These are phyloP conservation scores for Hygrocybe punicea DNA, from an alignment of 768 basidiomycete species.

Conservation along the genomic window DNA sequence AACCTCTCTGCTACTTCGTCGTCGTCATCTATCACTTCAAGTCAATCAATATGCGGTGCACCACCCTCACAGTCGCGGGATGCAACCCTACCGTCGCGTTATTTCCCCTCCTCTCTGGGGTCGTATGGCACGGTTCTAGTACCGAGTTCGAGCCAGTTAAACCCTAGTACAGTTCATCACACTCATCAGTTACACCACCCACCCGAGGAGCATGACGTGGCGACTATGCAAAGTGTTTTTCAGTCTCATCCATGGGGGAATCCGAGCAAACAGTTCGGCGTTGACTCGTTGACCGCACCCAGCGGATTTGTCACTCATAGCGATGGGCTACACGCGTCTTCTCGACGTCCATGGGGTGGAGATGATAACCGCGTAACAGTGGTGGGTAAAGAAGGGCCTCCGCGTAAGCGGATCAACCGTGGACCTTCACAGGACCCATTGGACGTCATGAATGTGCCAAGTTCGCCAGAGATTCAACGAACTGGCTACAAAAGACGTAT, in stretches of 20 bases:
- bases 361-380: conserved; percentile 38
- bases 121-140: conserved; percentile 61
- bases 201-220: conserved; percentile 41
- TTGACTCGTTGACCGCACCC: conserved; percentile 57
- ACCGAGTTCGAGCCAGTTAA: conserved; percentile 69
- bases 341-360: conserved; percentile 44
- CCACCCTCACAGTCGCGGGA: conserved; percentile 73
- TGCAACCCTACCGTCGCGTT: conserved; percentile 64
- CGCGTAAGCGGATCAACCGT: conserved; percentile 66
- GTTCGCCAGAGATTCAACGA: conserved; percentile 58
- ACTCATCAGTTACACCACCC: conserved; percentile 41
- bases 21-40: conserved; percentile 19
- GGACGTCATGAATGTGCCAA: conserved; percentile 45
- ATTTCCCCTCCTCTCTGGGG: conserved; percentile 48
- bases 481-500: conserved; percentile 49
- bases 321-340: conserved; percentile 48
- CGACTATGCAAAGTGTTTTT: conserved; percentile 38
- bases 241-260: conserved; percentile 39
- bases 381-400: conserved; percentile 58
- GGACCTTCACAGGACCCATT: conserved; percentile 42
- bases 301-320: conserved; percentile 53
- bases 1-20: conserved; percentile 20
- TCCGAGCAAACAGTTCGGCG: conserved; percentile 28
- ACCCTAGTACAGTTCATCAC: conserved; percentile 38
- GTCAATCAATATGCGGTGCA: conserved; percentile 26